Evolutionary conservation across 306 rosid genomes (phyloP), one percentile per base, ranked within the genome.

Genomic region (Glycine tomentella): DNA sequence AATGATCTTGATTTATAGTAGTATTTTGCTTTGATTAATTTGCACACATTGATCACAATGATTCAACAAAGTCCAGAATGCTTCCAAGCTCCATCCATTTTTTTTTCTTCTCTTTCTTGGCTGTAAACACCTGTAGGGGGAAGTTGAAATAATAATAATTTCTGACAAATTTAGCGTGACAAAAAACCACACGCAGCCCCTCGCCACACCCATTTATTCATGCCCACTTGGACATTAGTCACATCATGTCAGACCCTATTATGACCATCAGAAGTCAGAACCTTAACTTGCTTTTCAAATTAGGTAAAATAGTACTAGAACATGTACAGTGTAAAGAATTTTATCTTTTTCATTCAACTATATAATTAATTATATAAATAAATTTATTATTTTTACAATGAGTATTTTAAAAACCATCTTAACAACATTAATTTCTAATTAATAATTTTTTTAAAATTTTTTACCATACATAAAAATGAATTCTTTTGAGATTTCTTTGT

Each of bases 121-220:
- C 80, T 80, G 90, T 77, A 80, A 84, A 79, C 90, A 82, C 83
- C 87, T 86, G 91, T 83, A 55, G 58, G 9, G 31, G 82, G 40
- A 64, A 75, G 84, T 72, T 62, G 57, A 50, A 65, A 72, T 52
- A 56, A 72, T 52, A 56, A 33, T 61, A 76, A 69, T 68, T n/a
- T 8, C 85, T 78, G 89, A 86, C 84, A 75, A 55, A 65, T 5
- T n/a, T 65, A 83, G 86, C 42, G 78, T 78, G 87, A 76, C 82
- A 82, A 79, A 84, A 86, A 85, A 85, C 81, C 89, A 85, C 88
- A 84, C 83, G 82, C 91, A 88, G 86, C 91, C 91, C 80, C 92
- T 89, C 90, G 42, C 92, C 92, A 83, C 90, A 53, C 92, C 97
- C 96, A 90, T 86, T 83, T 52, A 88, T 88, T 83, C 84, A 88